Conservation (phyloP, 495 filamentous ascomycete species). For the Lentithecium fluviatile region DNA sequence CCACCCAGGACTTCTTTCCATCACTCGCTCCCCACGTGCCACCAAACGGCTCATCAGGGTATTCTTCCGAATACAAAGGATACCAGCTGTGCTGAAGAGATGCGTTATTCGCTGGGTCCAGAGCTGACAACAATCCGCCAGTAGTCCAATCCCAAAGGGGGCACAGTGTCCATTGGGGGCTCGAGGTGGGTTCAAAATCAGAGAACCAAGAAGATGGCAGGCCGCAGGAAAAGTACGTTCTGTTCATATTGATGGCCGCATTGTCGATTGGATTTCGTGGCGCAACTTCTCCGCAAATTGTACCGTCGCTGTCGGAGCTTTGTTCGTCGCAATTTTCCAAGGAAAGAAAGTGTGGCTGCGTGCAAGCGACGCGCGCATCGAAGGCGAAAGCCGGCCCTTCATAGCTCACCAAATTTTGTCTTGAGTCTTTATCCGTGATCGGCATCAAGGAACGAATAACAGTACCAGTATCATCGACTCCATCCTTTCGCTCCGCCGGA, state of each 20-base stretch:
- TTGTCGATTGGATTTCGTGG: not conserved
- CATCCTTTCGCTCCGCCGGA: not conserved
- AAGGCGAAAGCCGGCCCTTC: constrained; percentile 4
- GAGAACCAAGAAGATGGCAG: too few species aligned
- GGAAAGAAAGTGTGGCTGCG: not conserved
- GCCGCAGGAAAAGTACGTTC: too few species aligned
- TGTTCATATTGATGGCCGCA: not conserved
- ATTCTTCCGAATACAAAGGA: too few species aligned
- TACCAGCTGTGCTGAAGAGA: not conserved
- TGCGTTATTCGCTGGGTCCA: constrained; percentile 3
- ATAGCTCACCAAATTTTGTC: not conserved
- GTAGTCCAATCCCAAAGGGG: not conserved
- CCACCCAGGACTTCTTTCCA: too few species aligned
- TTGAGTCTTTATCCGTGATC: not conserved
- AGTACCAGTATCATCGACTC: not conserved
- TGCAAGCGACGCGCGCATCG: not conserved
- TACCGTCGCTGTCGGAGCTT: too few species aligned
- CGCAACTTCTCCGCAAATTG: not conserved
- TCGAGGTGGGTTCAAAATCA: too few species aligned
- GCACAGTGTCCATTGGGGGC: too few species aligned
- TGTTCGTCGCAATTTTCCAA: not conserved
- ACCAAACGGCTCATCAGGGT: too few species aligned
- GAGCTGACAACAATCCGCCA: not conserved
- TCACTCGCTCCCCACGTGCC: too few species aligned
- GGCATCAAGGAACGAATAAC: not conserved